These are phyloP conservation scores for Stramenopiles sp. DNA, from an alignment of 352 stramenopile species.

Conservation along the genomic window DNA sequence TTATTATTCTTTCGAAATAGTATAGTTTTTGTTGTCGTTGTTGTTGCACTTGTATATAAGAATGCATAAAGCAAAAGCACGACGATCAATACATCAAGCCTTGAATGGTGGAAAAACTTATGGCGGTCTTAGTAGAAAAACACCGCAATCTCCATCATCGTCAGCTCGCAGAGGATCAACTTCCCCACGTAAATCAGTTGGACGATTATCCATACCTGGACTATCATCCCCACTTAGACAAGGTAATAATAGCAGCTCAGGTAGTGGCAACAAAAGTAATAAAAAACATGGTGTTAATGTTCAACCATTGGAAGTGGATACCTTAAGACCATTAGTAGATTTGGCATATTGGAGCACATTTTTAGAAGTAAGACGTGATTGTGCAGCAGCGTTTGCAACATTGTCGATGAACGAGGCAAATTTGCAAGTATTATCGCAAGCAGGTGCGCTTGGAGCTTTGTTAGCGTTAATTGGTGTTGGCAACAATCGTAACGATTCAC, in stretches of 20 bases:
- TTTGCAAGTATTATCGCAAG: conserved; percentile 36
- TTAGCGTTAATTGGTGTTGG: conserved; percentile 39
- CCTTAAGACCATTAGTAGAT: conserved; percentile 42
- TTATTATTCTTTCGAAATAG: too few species aligned
- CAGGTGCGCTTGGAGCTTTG: conserved; percentile 40
- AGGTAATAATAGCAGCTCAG: not conserved
- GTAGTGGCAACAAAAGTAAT: not conserved
- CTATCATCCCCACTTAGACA: not conserved
- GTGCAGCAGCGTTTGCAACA: conserved; percentile 41
- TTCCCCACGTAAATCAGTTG: not conserved
- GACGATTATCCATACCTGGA: not conserved
- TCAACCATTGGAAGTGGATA: conserved; percentile 10
- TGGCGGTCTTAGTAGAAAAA: not conserved
- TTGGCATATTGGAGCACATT: conserved; percentile 62
- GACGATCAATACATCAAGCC: not conserved
- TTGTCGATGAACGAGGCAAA: conserved; percentile 49
- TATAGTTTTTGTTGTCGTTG: too few species aligned
- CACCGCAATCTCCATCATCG: not conserved
- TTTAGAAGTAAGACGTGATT: conserved; percentile 45
- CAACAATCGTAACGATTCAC: conserved; percentile 31
- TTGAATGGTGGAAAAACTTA: not conserved
- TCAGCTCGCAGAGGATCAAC: not conserved
- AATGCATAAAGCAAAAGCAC: not conserved
- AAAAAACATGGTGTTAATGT: not conserved
- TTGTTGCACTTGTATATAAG: too few species aligned